These are phyloP conservation scores for Polysphondylium violaceum DNA, from an alignment of 78 protist genomes.

Conservation along the genomic window DNA sequence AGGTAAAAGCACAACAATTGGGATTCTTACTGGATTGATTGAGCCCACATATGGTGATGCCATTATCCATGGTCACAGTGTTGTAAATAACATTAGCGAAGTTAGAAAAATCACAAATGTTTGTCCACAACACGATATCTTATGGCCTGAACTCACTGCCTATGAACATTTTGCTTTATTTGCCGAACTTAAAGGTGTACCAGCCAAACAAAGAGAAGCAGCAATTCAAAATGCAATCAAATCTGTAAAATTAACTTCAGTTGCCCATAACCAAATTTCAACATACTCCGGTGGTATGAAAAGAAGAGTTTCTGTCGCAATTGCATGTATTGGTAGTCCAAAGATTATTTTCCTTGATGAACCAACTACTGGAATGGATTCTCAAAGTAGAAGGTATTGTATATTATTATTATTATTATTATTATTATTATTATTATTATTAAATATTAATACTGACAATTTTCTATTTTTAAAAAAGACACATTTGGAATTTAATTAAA, in stretches of 20 bases:
- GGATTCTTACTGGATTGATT: slow-evolving; percentile 88
- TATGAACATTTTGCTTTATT: slow-evolving; percentile 74
- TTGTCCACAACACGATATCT: slow-evolving; percentile 82
- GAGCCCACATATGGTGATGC: slow-evolving; percentile 81
- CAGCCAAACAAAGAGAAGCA: neutral
- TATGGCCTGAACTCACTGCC: slow-evolving; percentile 67
- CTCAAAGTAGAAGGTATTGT: slow-evolving; percentile 33
- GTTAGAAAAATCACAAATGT: slow-evolving; percentile 58
- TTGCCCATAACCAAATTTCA: slow-evolving; percentile 16
- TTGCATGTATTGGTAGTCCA: slow-evolving; percentile 88
- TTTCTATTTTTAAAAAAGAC: too few relatives aligned
- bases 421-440: too few relatives aligned
- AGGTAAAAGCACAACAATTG: slow-evolving; percentile 93
- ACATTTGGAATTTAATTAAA: slow-evolving; percentile 80
- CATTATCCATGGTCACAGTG: slow-evolving; percentile 48
- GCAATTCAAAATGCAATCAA: slow-evolving; percentile 11
- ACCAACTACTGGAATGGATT: slow-evolving; percentile 90
- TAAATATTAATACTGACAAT: too few relatives aligned
- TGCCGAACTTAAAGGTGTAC: slow-evolving; percentile 77
- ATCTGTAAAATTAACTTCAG: slow-evolving; percentile 15
- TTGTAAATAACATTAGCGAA: slow-evolving; percentile 19
- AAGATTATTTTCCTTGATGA: slow-evolving; percentile 86
- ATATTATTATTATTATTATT: too few relatives aligned
- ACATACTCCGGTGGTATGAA: slow-evolving; percentile 81
- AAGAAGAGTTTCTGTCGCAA: slow-evolving; percentile 75